Evolutionary conservation across 371 early-diverging fungal species (phyloP).

Genomic region (Lichtheimia hyalospora): DNA sequence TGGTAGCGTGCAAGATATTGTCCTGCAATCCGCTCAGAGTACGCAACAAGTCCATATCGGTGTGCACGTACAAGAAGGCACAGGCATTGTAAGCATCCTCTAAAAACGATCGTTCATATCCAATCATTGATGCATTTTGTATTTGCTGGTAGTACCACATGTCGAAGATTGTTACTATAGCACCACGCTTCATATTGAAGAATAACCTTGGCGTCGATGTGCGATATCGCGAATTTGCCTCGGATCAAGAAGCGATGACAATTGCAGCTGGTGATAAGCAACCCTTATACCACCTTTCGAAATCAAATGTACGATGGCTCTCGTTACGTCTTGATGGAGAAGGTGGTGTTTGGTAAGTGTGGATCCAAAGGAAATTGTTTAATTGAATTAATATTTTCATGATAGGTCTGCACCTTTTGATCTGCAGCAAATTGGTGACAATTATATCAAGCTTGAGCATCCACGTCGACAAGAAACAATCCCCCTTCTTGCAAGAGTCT

Average conservation of each 20-base stretch:
- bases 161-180: slow-evolving; percentile 74
- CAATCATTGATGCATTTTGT: not conserved
- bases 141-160: slow-evolving; percentile 39
- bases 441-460: slow-evolving; percentile 73
- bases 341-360: slow-evolving; percentile 53
- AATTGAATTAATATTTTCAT: not conserved
- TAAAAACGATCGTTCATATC: not conserved
- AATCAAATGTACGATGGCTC: slow-evolving; percentile 49
- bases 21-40: slow-evolving; percentile 39
- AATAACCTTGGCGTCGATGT: slow-evolving; percentile 66
- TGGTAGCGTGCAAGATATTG: slow-evolving; percentile 68
- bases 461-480: slow-evolving; percentile 24
- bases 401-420: slow-evolving; percentile 73
- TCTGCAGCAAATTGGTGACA: slow-evolving; percentile 82
- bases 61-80: slow-evolving; percentile 65
- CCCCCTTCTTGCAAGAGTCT: slow-evolving; percentile 75
- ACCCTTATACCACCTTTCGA: slow-evolving; percentile 54
- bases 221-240: slow-evolving; percentile 56
- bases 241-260: slow-evolving; percentile 10
- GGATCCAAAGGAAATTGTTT: not conserved
- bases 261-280: slow-evolving; percentile 45
- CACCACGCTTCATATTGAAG: slow-evolving; percentile 85
- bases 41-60: slow-evolving; percentile 61
- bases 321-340: slow-evolving; percentile 47
- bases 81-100: slow-evolving; percentile 47